Evolutionary conservation across 768 basidiomycete species (phyloP).

Genomic region (Gloeopeniophorella convolvens): DNA sequence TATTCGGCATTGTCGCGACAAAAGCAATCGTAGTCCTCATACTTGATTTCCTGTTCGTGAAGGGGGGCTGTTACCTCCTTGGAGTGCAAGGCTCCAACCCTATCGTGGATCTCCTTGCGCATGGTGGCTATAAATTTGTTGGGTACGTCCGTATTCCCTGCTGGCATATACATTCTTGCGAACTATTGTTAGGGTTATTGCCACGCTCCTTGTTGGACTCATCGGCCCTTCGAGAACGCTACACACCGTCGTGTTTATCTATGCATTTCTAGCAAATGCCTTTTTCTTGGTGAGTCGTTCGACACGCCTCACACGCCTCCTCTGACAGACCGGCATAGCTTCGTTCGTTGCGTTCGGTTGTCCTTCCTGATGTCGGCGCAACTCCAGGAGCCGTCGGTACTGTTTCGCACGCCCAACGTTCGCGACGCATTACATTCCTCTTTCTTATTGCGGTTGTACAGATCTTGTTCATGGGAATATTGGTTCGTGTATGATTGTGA

Average conservation of each 20-base stretch:
- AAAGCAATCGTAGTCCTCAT: conserved; percentile 80
- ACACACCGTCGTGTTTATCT: conserved; percentile 69
- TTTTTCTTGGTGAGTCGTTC: conserved; percentile 76
- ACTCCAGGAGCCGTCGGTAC: conserved; percentile 30
- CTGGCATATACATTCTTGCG: background rate
- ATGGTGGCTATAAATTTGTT: conserved; percentile 97
- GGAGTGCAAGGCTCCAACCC: conserved; percentile 72
- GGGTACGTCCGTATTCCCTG: conserved; percentile 47
- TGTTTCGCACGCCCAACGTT: conserved; percentile 54
- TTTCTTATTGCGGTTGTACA: conserved; percentile 81
- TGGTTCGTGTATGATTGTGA: conserved; percentile 77
- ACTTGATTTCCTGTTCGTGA: conserved; percentile 84
- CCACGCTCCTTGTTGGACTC: conserved; percentile 68
- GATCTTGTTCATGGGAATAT: conserved; percentile 77
- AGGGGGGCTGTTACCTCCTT: conserved; percentile 88
- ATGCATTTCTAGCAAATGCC: conserved; percentile 82
- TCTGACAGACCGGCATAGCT: conserved; percentile 43
- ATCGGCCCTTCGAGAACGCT: conserved; percentile 55
- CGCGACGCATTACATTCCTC: conserved; percentile 83
- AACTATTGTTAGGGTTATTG: conserved; percentile 60
- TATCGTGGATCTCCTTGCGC: conserved; percentile 79
- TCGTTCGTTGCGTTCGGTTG: conserved; percentile 85
- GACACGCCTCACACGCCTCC: background rate
- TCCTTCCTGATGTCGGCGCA: conserved; percentile 71
- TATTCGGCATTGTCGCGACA: conserved; percentile 81